Evolutionary conservation across 2,329 filamentous ascomycete species (phyloP).

Genomic region (Talaromyces sp.): DNA sequence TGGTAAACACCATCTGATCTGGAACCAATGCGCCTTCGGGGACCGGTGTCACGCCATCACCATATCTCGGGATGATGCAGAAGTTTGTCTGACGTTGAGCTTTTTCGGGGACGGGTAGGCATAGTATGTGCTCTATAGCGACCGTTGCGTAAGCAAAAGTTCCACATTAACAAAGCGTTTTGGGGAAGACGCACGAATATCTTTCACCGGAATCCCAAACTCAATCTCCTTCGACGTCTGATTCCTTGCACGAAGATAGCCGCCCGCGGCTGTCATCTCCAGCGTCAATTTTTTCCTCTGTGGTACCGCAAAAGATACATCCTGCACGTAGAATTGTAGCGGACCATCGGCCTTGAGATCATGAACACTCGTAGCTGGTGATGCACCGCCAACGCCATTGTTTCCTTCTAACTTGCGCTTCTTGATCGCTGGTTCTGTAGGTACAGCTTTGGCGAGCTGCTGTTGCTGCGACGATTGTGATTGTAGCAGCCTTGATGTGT

Average conservation of each 20-base stretch:
- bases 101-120: constrained; percentile 63
- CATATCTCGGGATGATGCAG: constrained; percentile 55
- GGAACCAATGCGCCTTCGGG: constrained; percentile 42
- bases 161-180: neutral
- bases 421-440: constrained; percentile 41
- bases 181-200: constrained; percentile 42
- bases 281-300: constrained; percentile 63
- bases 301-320: constrained; percentile 60
- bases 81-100: constrained; percentile 62
- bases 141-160: neutral
- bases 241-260: constrained; percentile 49
- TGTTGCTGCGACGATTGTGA: constrained; percentile 24
- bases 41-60: constrained; percentile 47
- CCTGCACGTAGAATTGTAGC: constrained; percentile 48
- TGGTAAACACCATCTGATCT: constrained; percentile 60
- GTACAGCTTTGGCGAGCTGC: constrained; percentile 24
- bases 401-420: constrained; percentile 51
- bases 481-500: constrained; percentile 32
- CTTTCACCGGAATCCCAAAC: constrained; percentile 50
- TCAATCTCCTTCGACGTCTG: constrained; percentile 52
- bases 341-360: constrained; percentile 34
- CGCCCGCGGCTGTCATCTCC: constrained; percentile 48
- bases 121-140: constrained; percentile 53
- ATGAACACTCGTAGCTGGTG: constrained; percentile 22
- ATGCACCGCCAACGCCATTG: constrained; percentile 10